phyloP scores from a whole-genome alignment of 768 basidiomycete species.

The Pleurotus tuoliensis region DNA sequence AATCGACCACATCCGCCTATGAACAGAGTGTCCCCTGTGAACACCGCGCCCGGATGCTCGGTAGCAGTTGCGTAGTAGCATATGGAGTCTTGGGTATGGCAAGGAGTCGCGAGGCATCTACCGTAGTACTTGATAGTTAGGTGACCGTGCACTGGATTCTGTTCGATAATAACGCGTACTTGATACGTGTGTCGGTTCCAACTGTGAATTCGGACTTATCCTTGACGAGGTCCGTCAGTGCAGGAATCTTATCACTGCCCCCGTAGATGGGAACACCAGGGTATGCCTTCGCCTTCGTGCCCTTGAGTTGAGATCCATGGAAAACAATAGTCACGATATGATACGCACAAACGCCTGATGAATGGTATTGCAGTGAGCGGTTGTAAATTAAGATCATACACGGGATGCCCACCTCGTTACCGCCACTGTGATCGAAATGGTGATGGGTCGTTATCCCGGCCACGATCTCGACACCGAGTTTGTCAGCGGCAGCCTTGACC shows the following conservation, averaged over 20 bases:
- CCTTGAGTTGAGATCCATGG: background rate
- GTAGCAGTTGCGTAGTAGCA: constrained; percentile 76
- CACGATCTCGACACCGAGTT: constrained; percentile 59
- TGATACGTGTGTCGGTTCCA: constrained; percentile 59
- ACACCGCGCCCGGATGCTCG: constrained; percentile 68
- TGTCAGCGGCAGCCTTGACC: constrained; percentile 58
- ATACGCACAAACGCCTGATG: constrained; percentile 48
- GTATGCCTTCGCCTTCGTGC: constrained; percentile 34
- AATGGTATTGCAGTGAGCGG: constrained; percentile 1
- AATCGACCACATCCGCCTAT: constrained; percentile 87
- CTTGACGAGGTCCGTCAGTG: constrained; percentile 69
- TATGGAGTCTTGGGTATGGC: constrained; percentile 96
- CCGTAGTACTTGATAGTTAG: constrained; percentile 8
- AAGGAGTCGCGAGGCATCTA: constrained; percentile 84
- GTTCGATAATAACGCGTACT: constrained; percentile 27
- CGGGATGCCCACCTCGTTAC: constrained; percentile 57
- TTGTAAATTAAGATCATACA: constrained; percentile 3
- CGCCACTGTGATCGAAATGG: constrained; percentile 86
- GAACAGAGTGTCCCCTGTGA: constrained; percentile 95
- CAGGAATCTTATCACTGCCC: constrained; percentile 68
- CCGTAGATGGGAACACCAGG: constrained; percentile 67
- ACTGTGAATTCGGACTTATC: constrained; percentile 79
- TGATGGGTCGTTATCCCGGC: constrained; percentile 89
- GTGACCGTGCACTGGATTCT: background rate
- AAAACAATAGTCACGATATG: background rate